A percentile compares a stretch with the other conserved stretches of the same genome.
Evolutionary conservation across 495 filamentous ascomycete species (phyloP).

Genomic region (Aspergillus kassunensis): DNA sequence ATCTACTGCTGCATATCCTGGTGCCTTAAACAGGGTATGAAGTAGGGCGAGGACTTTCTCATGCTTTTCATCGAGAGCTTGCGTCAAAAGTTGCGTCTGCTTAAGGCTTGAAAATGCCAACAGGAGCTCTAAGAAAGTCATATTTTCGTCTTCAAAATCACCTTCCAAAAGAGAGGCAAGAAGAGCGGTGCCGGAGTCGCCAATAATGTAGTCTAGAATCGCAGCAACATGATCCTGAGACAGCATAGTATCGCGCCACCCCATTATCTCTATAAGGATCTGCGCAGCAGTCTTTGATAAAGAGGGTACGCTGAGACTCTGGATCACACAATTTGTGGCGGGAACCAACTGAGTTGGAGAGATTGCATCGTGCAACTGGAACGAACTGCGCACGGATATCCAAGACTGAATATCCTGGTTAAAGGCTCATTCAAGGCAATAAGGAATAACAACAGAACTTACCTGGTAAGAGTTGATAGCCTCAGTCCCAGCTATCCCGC

Average conservation of each 20-base stretch:
- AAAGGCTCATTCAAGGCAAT: background rate
- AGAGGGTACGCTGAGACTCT: constrained; percentile 22
- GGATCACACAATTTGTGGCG: constrained; percentile 19
- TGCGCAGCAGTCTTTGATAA: constrained; percentile 31
- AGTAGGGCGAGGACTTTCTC: constrained; percentile 45
- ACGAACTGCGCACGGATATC: constrained; percentile 23
- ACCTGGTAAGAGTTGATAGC: constrained; percentile 39
- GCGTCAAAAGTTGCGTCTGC: constrained; percentile 29
- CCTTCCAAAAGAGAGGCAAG: constrained; percentile 49
- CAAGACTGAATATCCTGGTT: constrained; percentile 21
- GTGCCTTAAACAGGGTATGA: constrained; percentile 60
- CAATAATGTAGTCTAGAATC: constrained; percentile 33
- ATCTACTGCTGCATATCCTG: constrained; percentile 71
- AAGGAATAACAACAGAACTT: constrained; percentile 12
- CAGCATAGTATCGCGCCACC: constrained; percentile 22
- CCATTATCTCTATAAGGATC: constrained; percentile 30
- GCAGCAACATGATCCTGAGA: constrained; percentile 17
- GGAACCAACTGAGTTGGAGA: constrained; percentile 15
- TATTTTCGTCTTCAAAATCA: constrained; percentile 59
- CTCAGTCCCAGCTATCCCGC: constrained; percentile 24
- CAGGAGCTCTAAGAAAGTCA: constrained; percentile 65
- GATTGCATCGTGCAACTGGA: constrained; percentile 20
- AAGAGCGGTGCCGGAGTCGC: constrained; percentile 33
- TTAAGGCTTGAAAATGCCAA: constrained; percentile 55
- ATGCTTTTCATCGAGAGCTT: constrained; percentile 28